Base-by-base conservation (phyloP, 495 filamentous ascomycete species). In the Penicillium atrosanguineum region DNA sequence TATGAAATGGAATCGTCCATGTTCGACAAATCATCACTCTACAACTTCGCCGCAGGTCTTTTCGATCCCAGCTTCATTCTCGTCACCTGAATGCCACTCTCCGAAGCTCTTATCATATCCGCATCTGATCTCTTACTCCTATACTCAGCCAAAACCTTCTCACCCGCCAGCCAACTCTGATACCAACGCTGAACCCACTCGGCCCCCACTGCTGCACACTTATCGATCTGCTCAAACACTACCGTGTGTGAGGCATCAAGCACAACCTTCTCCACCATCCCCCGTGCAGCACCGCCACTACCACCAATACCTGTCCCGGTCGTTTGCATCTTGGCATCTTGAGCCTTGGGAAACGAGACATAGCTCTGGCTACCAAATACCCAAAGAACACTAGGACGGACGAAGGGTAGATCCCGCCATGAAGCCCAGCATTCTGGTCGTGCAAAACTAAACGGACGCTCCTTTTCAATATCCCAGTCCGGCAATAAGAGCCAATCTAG, bases 261-360 rank as follows among this genome's bases (percentile, higher is more conserved):
- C 2, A 83, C 72, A 0, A 80, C 79, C 50, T 81, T 64, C 55
- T 76, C 70, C 0, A 90, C 87, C 48, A 79, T 72, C 3, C 87
- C 83, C 34, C 72, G 67, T 28, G 63, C 61, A 3, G 59, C 72
- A 2, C 87, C 88, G 2, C 88, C 88, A 63, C 79, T 86, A 3
- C 88, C 88, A n/a, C 87, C 86, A 2, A 75, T 49, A 0, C 85
- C 88, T 0, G 69, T 60, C 4, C 88, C 88, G 7, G 88, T 91
- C 8, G 67, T 56, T n/a, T 76, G 72, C 68, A 89, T 71, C 68
- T 88, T 90, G 25, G 75, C 55, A 26, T 76, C 64, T 34, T 81
- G 74, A 8, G 69, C 46, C 2, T 70, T 66, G 0, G 79, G 76
- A 0, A 49, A 18, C 0, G 79, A 81, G 31, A 90, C 67, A 8